Percentiles rank a stretch among this genome's conserved stretches.
These are phyloP conservation scores for Gastrolobium villosum DNA, from an alignment of 306 rosid genomes.

Conservation along the genomic window DNA sequence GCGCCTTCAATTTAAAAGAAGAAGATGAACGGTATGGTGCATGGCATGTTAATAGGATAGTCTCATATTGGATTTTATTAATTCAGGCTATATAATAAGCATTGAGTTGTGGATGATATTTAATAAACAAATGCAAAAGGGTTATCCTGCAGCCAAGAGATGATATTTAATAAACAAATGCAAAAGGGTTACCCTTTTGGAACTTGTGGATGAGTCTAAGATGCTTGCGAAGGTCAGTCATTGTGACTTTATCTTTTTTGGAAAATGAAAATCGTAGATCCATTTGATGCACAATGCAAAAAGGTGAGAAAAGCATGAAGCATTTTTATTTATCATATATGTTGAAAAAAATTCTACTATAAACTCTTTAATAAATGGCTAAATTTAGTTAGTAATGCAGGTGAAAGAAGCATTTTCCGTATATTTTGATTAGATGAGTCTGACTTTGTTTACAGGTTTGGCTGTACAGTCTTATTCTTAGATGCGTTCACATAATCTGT, in stretches of 20 bases:
- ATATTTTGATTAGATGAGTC: background rate
- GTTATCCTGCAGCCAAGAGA: conserved; percentile 76
- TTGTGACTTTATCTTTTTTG: background rate
- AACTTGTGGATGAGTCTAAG: conserved; percentile 74
- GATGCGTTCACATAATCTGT: too few relatives aligned
- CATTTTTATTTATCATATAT: background rate
- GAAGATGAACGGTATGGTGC: conserved; percentile 76
- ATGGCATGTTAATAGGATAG: background rate
- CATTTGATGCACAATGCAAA: too few relatives aligned
- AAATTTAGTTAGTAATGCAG: conserved; percentile 6
- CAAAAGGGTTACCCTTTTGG: conserved; percentile 66
- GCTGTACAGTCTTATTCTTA: too few relatives aligned
- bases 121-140: conserved; percentile 8
- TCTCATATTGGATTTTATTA: background rate
- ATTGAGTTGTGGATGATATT: background rate
- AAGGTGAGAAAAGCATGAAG: too few relatives aligned
- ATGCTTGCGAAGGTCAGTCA: conserved; percentile 73
- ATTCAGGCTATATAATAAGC: background rate
- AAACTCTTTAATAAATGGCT: background rate
- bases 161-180: conserved; percentile 57
- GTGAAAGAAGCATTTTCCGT: background rate
- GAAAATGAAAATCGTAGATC: too few relatives aligned
- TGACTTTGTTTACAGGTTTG: too few relatives aligned
- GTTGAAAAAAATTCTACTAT: too few relatives aligned
- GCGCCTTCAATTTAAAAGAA: conserved; percentile 81